Percentiles rank a stretch among this genome's conserved stretches.
phyloP scores from a whole-genome alignment of 352 stramenopile species.

The Albugo laibachii region DNA sequence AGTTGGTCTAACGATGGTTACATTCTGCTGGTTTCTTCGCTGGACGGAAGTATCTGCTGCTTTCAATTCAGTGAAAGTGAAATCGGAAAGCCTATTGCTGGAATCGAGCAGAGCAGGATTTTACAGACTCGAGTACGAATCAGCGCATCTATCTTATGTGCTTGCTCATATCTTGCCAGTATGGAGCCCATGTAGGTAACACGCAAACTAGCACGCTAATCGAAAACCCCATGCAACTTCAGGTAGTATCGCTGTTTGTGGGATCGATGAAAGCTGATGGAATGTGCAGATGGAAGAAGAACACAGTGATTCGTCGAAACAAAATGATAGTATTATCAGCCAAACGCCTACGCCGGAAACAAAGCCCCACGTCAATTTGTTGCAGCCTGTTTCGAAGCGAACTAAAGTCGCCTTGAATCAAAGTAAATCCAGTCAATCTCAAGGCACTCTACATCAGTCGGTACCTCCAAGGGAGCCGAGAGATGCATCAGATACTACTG shows the following conservation, averaged over 20 bases:
- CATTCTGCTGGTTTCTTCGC: conserved; percentile 44
- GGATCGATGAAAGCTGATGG: too few species aligned
- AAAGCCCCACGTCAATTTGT: conserved; percentile 13
- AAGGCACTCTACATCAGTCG: too few species aligned
- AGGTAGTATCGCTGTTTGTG: conserved; percentile 13
- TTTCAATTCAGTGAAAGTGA: conserved; percentile 52
- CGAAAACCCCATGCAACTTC: conserved; percentile 61
- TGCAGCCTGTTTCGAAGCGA: conserved; percentile 12
- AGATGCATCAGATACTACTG: too few species aligned
- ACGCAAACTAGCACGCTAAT: conserved; percentile 59
- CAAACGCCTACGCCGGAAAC: neutral
- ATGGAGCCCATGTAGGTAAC: conserved; percentile 57
- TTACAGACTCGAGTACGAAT: conserved; percentile 43
- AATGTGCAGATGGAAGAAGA: conserved; percentile 14
- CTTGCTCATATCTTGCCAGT: conserved; percentile 15
- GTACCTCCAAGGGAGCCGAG: too few species aligned
- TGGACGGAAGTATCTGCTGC: conserved; percentile 70
- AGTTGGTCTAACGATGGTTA: conserved; percentile 38
- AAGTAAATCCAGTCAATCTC: too few species aligned
- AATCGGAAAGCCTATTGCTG: conserved; percentile 45
- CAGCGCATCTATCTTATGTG: neutral
- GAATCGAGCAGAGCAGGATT: conserved; percentile 55
- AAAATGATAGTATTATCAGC: too few species aligned
- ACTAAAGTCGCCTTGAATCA: too few species aligned
- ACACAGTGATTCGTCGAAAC: conserved; percentile 7